Base-by-base conservation (phyloP, 768 basidiomycete species). In the Pleurotus giganteus region DNA sequence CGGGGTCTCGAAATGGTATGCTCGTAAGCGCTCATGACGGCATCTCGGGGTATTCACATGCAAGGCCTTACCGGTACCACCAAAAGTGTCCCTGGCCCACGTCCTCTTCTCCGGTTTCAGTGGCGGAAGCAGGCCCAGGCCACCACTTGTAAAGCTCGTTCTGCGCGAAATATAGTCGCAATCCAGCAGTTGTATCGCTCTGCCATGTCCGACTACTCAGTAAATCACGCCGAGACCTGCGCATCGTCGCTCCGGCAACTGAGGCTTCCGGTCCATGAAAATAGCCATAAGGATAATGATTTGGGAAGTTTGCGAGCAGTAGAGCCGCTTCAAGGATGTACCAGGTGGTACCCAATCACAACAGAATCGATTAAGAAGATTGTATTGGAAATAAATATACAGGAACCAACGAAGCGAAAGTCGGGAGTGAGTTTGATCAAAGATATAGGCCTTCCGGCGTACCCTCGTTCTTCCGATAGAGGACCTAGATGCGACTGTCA, bases 381-480 rank as follows among this genome's bases (percentile, higher is more conserved):
- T 45, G n/a, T 21, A 31, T 21, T 17, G 15, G 31, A 51, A 13
- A 12, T 21, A 23, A 19, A 29, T 12, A 31, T 12, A 32, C 4
- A 23, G 47, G 21, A 32, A 32, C 29, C 11, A 45, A 34, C 32
- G 32, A 17, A 41, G 39, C 19, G 19, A 41, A 13, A 17, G 19
- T 17, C 7, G 13, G 39, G 39, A 41, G 39, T 41, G 39, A 34
- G 31, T 7, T 15, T 27, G 46, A 47, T 37, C 84, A 92, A 75
- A 93, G 72, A 67, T 93, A 93, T 54, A 93, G 77, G 47, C 91
- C 91, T 65, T 94, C 92, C 1, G 92, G 91, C 26, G 92, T 94
- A 60, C 91, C 94, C 75, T 98, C 97, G 71, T 95, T 95, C 86
- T 99, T 99, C 72, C 91, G 82, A 74, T 98, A 96, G 44, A 99